These are phyloP conservation scores for Myxozyma nipponensis DNA, from an alignment of 805 yeast genomes.

Conservation along the genomic window DNA sequence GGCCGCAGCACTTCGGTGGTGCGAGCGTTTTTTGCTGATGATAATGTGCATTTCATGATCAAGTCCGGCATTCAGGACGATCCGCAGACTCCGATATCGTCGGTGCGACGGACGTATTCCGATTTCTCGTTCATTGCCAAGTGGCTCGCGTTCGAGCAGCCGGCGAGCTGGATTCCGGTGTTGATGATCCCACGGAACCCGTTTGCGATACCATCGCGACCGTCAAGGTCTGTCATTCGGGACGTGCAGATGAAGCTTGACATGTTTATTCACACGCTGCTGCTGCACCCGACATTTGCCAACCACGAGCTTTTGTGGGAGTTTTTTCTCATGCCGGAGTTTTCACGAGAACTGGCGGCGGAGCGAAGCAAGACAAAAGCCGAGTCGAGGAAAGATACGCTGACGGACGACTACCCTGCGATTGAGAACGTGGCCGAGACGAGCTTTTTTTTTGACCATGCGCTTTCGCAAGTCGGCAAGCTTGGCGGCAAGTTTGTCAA, in stretches of 20 bases:
- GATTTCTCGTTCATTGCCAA: conserved; percentile 37
- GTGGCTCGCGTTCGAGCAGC: conserved; percentile 37
- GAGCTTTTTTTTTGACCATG: conserved; percentile 25
- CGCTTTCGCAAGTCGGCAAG: conserved; percentile 18
- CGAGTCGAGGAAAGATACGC: conserved; percentile 34
- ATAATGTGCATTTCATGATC: conserved; percentile 26
- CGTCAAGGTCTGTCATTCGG: conserved; percentile 33
- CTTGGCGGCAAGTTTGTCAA: conserved; percentile 16
- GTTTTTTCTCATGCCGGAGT: conserved; percentile 39
- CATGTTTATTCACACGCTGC: conserved; percentile 45
- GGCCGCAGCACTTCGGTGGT: conserved; percentile 27
- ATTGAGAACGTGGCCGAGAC: conserved; percentile 25
- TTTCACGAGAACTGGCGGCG: conserved; percentile 38
- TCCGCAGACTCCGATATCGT: conserved; percentile 20
- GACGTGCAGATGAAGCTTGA: conserved; percentile 49
- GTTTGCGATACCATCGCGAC: conserved; percentile 33
- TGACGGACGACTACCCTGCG: conserved; percentile 25
- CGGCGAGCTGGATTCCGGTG: conserved; percentile 40
- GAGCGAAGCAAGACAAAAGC: conserved; percentile 34
- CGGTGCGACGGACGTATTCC: conserved; percentile 33
- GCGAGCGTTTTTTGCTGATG: conserved; percentile 28
- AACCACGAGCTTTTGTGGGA: conserved; percentile 44
- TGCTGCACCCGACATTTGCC: conserved; percentile 39
- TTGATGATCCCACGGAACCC: conserved; percentile 33
- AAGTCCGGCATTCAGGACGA: conserved; percentile 26